These are phyloP conservation scores for Veloboletus limbatus DNA, from an alignment of 1,284 basidiomycete species.

Conservation along the genomic window DNA sequence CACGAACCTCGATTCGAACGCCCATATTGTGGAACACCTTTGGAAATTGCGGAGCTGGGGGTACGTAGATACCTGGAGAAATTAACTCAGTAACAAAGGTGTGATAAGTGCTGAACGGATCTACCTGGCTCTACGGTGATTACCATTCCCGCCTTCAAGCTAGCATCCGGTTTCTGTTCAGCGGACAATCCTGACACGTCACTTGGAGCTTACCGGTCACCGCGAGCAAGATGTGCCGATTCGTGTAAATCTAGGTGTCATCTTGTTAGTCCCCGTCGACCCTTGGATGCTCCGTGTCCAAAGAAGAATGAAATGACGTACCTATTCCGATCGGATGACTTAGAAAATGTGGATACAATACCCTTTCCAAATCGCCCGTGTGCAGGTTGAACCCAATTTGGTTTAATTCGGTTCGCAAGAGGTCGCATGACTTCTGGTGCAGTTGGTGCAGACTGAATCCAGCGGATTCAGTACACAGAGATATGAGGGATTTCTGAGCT, in stretches of 20 bases:
- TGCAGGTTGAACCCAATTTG: slow-evolving; percentile 78
- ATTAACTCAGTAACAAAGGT: slow-evolving; percentile 8
- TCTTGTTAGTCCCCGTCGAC: slow-evolving; percentile 18
- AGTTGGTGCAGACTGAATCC: slow-evolving; percentile 70
- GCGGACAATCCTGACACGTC: slow-evolving; percentile 3
- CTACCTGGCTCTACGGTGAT: slow-evolving; percentile 81
- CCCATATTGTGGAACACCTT: slow-evolving; percentile 86
- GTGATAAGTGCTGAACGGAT: slow-evolving; percentile 13
- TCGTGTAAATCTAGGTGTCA: slow-evolving; percentile 71
- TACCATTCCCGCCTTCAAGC: slow-evolving; percentile 79
- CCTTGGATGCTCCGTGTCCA: slow-evolving; percentile 3
- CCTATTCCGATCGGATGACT: slow-evolving; percentile 86
- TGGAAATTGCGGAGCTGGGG: slow-evolving; percentile 73
- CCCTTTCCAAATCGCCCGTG: slow-evolving; percentile 66
- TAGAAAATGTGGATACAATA: slow-evolving; percentile 85
- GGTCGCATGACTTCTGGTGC: slow-evolving; percentile 72
- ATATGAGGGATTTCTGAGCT: slow-evolving; percentile 69
- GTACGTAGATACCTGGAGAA: slow-evolving; percentile 74
- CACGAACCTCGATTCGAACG: slow-evolving; percentile 79
- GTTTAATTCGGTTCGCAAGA: slow-evolving; percentile 72
- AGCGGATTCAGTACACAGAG: slow-evolving; percentile 56
- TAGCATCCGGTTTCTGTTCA: slow-evolving; percentile 21
- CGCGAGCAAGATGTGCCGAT: slow-evolving; percentile 52
- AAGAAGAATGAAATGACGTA: slow-evolving; percentile 31
- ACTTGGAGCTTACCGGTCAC: slow-evolving; percentile 36